Base-by-base conservation (phyloP, 305 asterid genomes). In the Salvia sclarea region DNA sequence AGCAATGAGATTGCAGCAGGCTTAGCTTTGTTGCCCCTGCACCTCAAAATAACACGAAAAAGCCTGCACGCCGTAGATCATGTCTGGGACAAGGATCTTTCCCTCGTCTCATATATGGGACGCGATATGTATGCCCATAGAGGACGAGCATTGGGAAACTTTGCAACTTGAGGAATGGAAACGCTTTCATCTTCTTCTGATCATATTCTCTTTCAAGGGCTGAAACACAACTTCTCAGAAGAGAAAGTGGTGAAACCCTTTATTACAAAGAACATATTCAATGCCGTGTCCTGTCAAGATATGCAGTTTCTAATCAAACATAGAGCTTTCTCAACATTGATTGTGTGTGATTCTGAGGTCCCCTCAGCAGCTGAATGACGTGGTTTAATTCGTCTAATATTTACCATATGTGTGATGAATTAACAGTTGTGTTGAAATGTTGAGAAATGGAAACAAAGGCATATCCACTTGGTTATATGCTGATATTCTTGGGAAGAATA, bases 191-290 rank as follows among this genome's bases (percentile, higher is more conserved):
- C 16, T 25, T 10, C 25, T 13, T 31, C 37, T 9, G 18, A 45
- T 35, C 21, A 35, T 47, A 75, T 75, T 75, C 80, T 56, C 16
- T 61, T 66, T 70, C 73, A 61, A 77, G 70, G 81, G 79, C 45
- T 76, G 67, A 54, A 24, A 35, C 57, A 38, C 24, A 35, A 30
- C 64, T 44, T 44, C 65, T 62, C 31, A 71, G 59, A 77, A 62
- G 82, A 62, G 65, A 66, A 45, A 69, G 50, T 47, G 60, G 55
- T 41, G 30, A 21, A 75, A 38, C 75, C 71, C 70, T 76, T 60
- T 74, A 44, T 55, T 40, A 30, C 48, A 48, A 71, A 53, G 85
- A 81, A 83, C 60, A 78, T 80, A 80, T 81, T 80, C 83, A 83
- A 33, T 56, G 11, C 71, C 52, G 38, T 53, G 64, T 70, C 64